These are phyloP conservation scores for Plectosphaerella sp. DNA, from an alignment of 2,329 filamentous ascomycete species.

Conservation along the genomic window DNA sequence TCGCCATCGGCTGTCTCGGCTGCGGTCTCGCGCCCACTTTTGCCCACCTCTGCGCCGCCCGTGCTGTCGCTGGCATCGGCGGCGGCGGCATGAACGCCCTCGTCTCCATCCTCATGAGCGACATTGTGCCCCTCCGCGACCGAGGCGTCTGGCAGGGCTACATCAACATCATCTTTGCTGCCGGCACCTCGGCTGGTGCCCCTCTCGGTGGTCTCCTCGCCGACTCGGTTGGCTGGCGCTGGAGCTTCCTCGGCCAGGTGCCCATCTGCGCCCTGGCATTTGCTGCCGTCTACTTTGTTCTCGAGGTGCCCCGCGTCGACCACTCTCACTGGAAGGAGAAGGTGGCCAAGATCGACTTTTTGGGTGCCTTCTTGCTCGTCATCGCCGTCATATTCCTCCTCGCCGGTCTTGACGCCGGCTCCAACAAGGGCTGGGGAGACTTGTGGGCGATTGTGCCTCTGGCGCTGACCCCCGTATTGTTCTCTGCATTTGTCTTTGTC, in stretches of 20 bases:
- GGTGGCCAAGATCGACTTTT: slow-evolving; percentile 65
- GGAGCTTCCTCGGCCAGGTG: slow-evolving; percentile 66
- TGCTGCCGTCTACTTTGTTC: slow-evolving; percentile 54
- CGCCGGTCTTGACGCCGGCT: slow-evolving; percentile 67
- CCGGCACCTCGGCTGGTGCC: slow-evolving; percentile 64
- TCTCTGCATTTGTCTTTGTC: slow-evolving; percentile 62
- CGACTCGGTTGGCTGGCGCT: slow-evolving; percentile 71
- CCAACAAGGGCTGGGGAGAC: slow-evolving; percentile 65
- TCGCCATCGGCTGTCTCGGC: slow-evolving; percentile 59
- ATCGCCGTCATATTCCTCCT: slow-evolving; percentile 62
- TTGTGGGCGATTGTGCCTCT: slow-evolving; percentile 55
- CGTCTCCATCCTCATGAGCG: slow-evolving; percentile 64
- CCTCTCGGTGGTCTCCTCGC: slow-evolving; percentile 68
- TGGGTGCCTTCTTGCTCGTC: slow-evolving; percentile 64
- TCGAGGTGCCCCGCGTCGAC: slow-evolving; percentile 56
- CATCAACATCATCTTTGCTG: slow-evolving; percentile 67
- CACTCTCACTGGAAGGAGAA: slow-evolving; percentile 61
- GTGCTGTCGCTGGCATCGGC: slow-evolving; percentile 51
- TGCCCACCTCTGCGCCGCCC: slow-evolving; percentile 59
- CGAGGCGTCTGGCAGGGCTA: slow-evolving; percentile 70
- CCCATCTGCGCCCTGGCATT: slow-evolving; percentile 66
- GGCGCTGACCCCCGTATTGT: slow-evolving; percentile 50
- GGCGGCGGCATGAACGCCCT: slow-evolving; percentile 70
- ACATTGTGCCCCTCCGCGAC: slow-evolving; percentile 65
- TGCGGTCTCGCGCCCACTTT: slow-evolving; percentile 63